Evolutionary conservation across 441 rosid species (phyloP), one percentile per base, ranked within the genome.

Genomic region (Adansonia gregorii): DNA sequence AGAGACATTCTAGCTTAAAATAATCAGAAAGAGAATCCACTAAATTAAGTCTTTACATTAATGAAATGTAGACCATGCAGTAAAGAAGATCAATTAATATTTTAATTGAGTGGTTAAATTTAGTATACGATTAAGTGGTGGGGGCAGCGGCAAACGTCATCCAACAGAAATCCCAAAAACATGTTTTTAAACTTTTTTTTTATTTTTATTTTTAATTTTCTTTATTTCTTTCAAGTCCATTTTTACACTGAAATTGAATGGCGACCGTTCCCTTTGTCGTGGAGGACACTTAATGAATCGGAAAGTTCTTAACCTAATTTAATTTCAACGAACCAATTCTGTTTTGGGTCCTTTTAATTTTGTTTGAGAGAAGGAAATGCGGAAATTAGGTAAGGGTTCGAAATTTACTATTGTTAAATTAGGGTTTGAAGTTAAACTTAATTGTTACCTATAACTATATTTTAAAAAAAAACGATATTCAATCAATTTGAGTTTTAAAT

Each of bases 51-150:
- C 76, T 11, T 1, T 79, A 11, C 27, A 81, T 87, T 86, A 87
- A 89, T 84, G 83, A 84, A 86, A 82, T 55, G 81, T 61, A 75
- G 78, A 83, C 89, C 94, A 78, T 67, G 72, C 82, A 84, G 82
- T 84, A 78, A 78, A 82, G 65, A 46, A 63, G 55, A 70, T 27
- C 24, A 24, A 78, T 27, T 39, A 35, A 48, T 61, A 15, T 64
- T 59, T 60, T 75, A 60, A 61, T 54, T 70, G 31, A 76, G 48
- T 49, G 15, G 49, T 43, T 1, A 58, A 11, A 46, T 54, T 49
- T 58, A 20, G n/a, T 61, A 61, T 5, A 59, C 39, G 39, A 14
- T 41, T 79, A 27, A 6, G 43, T 76, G 70, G 81, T 77, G 86
- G 84, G 83, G 74, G 9, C 27, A 68, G 54, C 65, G 14, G 39